Percentiles rank a stretch among this genome's conserved stretches.
Conservation (phyloP, 306 rosid genomes). For the Potentilla sterilis region DNA sequence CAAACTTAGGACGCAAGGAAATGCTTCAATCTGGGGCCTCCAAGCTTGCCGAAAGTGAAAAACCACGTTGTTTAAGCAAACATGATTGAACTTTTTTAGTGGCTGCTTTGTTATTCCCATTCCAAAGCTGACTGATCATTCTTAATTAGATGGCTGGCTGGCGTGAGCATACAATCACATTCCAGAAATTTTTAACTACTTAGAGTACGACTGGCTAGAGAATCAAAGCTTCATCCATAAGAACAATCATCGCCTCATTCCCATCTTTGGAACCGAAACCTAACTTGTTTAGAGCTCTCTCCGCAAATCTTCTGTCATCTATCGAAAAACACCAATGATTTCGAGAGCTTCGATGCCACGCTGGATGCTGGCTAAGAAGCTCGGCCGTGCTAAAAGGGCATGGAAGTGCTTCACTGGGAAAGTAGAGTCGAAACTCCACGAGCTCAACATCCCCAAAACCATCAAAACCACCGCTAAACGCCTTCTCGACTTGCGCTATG, state of each 20-base stretch:
- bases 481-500: conserved; percentile 34
- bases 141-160: background rate
- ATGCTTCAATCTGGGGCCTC: conserved; percentile 34
- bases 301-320: background rate
- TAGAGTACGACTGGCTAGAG: background rate
- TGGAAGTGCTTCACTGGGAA: conserved; percentile 51
- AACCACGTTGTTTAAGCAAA: conserved; percentile 14
- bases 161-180: background rate
- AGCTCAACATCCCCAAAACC: conserved; percentile 38
- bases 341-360: conserved; percentile 36
- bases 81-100: conserved; percentile 4
- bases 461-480: conserved; percentile 38
- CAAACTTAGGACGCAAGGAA: conserved; percentile 57
- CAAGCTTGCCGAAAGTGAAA: conserved; percentile 48
- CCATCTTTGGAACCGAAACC: background rate
- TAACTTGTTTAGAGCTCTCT: background rate
- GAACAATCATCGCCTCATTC: background rate
- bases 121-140: background rate
- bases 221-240: conserved; percentile 8
- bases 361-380: conserved; percentile 44
- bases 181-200: background rate
- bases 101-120: conserved; percentile 1
- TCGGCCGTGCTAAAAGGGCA: conserved; percentile 49
- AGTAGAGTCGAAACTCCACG: conserved; percentile 40
- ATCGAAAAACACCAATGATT: background rate